Percentiles rank a stretch among this genome's conserved stretches.
Conservation (phyloP, 2,329 filamentous ascomycete species). For the Emergomyces pasteurianus region DNA sequence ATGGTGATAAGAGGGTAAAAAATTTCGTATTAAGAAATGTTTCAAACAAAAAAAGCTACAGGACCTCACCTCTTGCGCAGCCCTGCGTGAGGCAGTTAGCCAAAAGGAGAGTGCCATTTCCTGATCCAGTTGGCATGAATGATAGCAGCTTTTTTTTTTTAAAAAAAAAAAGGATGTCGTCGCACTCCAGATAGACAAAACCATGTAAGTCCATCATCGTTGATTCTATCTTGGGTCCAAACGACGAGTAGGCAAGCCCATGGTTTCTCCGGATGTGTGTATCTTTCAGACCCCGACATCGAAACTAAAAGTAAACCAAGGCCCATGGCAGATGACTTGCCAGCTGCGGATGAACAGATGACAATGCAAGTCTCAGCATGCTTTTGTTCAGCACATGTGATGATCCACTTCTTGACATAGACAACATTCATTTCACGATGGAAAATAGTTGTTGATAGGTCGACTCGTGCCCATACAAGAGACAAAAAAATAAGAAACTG, state of each 20-base stretch:
- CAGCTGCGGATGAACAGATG: neutral
- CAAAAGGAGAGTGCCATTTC: too few species aligned
- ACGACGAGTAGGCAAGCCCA: neutral
- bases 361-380: neutral
- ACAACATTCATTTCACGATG: too few species aligned
- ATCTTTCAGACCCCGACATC: neutral
- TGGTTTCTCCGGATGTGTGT: neutral
- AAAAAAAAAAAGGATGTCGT: neutral
- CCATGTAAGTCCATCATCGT: too few species aligned
- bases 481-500: too few species aligned
- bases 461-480: neutral
- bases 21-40: neutral
- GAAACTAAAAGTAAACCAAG: neutral
- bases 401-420: neutral
- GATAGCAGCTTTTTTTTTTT: too few species aligned
- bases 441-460: neutral
- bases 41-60: neutral
- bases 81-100: too few species aligned
- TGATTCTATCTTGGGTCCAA: too few species aligned
- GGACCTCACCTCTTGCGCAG: too few species aligned
- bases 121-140: too few species aligned
- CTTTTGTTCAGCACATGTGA: neutral
- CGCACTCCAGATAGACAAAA: neutral
- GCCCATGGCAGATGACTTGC: neutral
- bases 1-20: neutral